phyloP scores from a whole-genome alignment of 1,139 yeast species.

The Debaryomyces sp. region DNA sequence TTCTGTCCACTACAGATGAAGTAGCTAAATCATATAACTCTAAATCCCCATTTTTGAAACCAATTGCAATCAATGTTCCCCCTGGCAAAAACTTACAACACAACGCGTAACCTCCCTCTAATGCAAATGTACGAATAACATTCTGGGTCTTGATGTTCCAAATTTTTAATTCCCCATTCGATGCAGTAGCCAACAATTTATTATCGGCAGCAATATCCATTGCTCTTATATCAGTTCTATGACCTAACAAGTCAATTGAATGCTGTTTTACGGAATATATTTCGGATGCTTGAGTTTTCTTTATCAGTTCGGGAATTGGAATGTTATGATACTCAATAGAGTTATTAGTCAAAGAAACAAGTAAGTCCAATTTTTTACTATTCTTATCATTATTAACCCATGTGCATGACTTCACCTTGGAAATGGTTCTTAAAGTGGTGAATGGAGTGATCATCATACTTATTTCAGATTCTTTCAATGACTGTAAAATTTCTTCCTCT shows the following conservation, averaged over 20 bases:
- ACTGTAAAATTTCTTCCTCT: conserved; percentile 61
- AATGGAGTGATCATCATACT: conserved; percentile 65
- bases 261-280: conserved; percentile 40
- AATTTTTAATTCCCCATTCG: conserved; percentile 84
- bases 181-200: conserved; percentile 81
- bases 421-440: conserved; percentile 56
- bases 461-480: conserved; percentile 57
- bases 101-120: conserved; percentile 84
- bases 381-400: conserved; percentile 48
- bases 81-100: conserved; percentile 88
- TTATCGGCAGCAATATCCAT: conserved; percentile 82
- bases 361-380: conserved; percentile 53
- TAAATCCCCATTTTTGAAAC: conserved; percentile 84
- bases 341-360: conserved; percentile 71
- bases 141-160: conserved; percentile 80
- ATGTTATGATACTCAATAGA: conserved; percentile 70
- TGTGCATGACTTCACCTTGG: conserved; percentile 58
- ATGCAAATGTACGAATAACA: conserved; percentile 75
- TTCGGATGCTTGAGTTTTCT: conserved; percentile 47
- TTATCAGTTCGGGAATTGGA: conserved; percentile 47
- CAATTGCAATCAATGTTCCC: conserved; percentile 83
- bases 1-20: conserved; percentile 69
- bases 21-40: conserved; percentile 87
- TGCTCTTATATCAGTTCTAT: conserved; percentile 85
- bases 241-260: conserved; percentile 78